Percentiles rank a stretch among this genome's conserved stretches.
Evolutionary conservation across 495 filamentous ascomycete genomes (phyloP).

Genomic region (Tuber indicum): DNA sequence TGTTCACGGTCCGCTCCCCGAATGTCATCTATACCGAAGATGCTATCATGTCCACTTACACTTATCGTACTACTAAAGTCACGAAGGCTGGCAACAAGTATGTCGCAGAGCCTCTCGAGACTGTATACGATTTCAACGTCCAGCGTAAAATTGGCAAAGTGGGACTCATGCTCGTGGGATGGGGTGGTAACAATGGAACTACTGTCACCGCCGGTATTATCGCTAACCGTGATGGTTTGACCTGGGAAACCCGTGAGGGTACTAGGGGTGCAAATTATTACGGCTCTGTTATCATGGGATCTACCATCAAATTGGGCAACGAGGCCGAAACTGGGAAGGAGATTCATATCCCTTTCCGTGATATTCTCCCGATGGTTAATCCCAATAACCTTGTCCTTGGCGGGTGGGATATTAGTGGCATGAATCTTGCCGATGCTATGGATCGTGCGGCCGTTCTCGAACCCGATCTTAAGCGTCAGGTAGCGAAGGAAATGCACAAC

Average conservation of each 20-base stretch:
- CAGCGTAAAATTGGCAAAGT: slow-evolving; percentile 88
- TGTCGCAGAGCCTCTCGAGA: slow-evolving; percentile 80
- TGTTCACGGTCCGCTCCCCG: slow-evolving; percentile 83
- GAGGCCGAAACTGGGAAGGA: slow-evolving; percentile 79
- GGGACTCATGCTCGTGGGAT: slow-evolving; percentile 95
- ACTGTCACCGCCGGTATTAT: slow-evolving; percentile 97
- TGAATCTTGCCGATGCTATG: slow-evolving; percentile 89
- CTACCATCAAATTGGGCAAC: slow-evolving; percentile 90
- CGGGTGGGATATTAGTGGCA: slow-evolving; percentile 91
- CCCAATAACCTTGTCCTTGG: slow-evolving; percentile 93
- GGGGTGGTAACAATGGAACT: slow-evolving; percentile 97
- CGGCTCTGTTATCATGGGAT: slow-evolving; percentile 92
- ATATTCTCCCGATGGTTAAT: slow-evolving; percentile 93
- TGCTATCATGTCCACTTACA: slow-evolving; percentile 85
- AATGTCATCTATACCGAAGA: slow-evolving; percentile 85
- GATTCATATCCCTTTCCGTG: slow-evolving; percentile 92
- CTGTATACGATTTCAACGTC: slow-evolving; percentile 93
- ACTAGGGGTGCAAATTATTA: slow-evolving; percentile 87
- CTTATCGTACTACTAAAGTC: slow-evolving; percentile 87
- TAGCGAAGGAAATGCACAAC: slow-evolving; percentile 84
- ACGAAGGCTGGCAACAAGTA: slow-evolving; percentile 63
- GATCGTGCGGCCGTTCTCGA: slow-evolving; percentile 92
- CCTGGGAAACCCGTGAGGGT: slow-evolving; percentile 91
- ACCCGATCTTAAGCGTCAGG: slow-evolving; percentile 77
- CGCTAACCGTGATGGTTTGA: slow-evolving; percentile 78